Evolutionary conservation across 164 flowering plant species (phyloP).

Genomic region (Tinospora cordifolia): DNA sequence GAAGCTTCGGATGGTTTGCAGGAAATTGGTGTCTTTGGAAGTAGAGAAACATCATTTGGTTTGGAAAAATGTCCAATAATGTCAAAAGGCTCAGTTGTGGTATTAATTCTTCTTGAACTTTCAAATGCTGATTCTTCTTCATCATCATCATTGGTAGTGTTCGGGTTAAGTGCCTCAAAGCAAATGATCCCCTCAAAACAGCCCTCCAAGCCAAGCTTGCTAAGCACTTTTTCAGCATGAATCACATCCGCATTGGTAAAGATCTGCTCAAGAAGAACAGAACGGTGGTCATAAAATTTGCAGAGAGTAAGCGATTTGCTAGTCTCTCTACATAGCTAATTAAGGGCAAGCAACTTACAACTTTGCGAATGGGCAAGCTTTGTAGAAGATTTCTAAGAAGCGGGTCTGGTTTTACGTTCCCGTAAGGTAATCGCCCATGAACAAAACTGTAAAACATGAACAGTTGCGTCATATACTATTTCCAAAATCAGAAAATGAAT

Average conservation of each 20-base stretch:
- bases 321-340: too few relatives aligned
- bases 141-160: too few relatives aligned
- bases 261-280: slow-evolving; percentile 36
- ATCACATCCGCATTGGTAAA: too few relatives aligned
- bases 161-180: slow-evolving; percentile 81
- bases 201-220: slow-evolving; percentile 73
- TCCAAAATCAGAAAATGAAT: neutral
- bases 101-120: neutral
- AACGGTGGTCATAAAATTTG: slow-evolving; percentile 7
- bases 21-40: slow-evolving; percentile 57
- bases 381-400: too few relatives aligned
- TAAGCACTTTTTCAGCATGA: too few relatives aligned
- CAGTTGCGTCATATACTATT: neutral
- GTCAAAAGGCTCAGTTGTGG: slow-evolving; percentile 26
- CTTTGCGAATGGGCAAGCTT: too few relatives aligned
- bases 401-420: too few relatives aligned
- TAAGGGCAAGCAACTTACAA: too few relatives aligned
- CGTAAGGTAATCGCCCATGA: slow-evolving; percentile 81
- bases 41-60: slow-evolving; percentile 24
- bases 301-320: neutral
- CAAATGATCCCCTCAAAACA: slow-evolving; percentile 77
- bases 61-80: slow-evolving; percentile 23
- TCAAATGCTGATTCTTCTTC: slow-evolving; percentile 14
- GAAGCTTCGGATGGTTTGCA: slow-evolving; percentile 82
- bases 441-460: slow-evolving; percentile 46